A percentile compares a stretch with the other conserved stretches of the same genome.
Conservation (phyloP, 495 filamentous ascomycete species). For the Choiromyces venosus region DNA sequence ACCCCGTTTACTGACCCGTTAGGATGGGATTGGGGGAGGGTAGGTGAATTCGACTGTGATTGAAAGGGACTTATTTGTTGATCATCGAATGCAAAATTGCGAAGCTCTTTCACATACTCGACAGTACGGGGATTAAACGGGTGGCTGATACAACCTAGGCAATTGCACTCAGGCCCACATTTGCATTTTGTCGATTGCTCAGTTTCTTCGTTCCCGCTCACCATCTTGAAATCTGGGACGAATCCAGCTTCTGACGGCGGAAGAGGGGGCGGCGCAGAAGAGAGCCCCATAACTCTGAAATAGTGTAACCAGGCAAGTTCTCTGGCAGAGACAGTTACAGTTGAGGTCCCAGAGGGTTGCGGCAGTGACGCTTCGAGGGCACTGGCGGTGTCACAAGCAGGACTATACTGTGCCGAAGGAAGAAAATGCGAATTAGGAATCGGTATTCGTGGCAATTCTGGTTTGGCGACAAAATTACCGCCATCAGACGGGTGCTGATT, state of each 20-base stretch:
- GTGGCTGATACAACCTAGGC: slow-evolving; percentile 32
- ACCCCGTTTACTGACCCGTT: not conserved
- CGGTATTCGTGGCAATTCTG: not conserved
- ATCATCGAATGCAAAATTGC: slow-evolving; percentile 26
- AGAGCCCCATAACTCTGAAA: slow-evolving; percentile 28
- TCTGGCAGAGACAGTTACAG: slow-evolving; percentile 21
- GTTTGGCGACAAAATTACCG: slow-evolving; percentile 4
- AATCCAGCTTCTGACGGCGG: slow-evolving; percentile 3
- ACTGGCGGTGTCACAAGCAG: not conserved
- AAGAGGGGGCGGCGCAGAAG: slow-evolving; percentile 8
- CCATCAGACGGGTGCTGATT: slow-evolving; percentile 6
- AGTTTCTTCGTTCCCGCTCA: slow-evolving; percentile 2
- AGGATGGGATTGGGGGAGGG: slow-evolving; percentile 14
- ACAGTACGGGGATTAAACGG: slow-evolving; percentile 31
- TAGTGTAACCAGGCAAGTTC: slow-evolving; percentile 34
- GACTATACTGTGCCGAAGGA: slow-evolving; percentile 20
- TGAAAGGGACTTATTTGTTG: slow-evolving; percentile 1
- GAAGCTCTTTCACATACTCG: slow-evolving; percentile 33
- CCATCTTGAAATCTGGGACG: not conserved
- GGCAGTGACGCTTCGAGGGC: not conserved
- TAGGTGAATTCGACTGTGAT: slow-evolving; percentile 7
- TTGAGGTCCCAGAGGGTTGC: not conserved
- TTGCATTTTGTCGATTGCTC: slow-evolving; percentile 25
- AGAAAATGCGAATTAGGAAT: slow-evolving; percentile 7
- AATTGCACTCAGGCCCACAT: slow-evolving; percentile 27